phyloP scores from a whole-genome alignment of 257 asterid genomes.

The Solanum sejunctum region DNA sequence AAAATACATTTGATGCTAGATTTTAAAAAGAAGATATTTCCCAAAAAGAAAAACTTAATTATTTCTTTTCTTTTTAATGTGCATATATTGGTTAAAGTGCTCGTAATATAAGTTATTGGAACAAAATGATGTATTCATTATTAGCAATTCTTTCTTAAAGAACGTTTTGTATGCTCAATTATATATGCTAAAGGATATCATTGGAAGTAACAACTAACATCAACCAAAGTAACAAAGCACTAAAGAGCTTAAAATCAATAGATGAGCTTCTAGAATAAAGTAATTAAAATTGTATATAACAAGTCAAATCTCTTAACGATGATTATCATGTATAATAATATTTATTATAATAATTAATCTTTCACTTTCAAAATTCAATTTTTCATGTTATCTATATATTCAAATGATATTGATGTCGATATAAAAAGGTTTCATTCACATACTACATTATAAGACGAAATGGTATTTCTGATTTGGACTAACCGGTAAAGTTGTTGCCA shows the following conservation, averaged over 20 bases:
- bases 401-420: too few species aligned
- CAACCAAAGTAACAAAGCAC: background rate
- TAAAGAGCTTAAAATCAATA: background rate
- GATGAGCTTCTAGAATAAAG: background rate
- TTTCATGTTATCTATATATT: background rate
- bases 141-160: background rate
- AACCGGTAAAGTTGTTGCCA: too few species aligned
- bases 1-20: background rate
- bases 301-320: background rate
- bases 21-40: too few species aligned
- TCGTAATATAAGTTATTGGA: background rate
- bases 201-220: background rate
- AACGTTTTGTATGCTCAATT: background rate
- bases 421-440: background rate
- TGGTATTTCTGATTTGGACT: background rate
- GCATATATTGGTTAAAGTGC: background rate
- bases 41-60: too few species aligned
- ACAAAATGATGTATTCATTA: background rate
- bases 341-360: background rate
- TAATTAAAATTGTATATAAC: background rate
- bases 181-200: background rate
- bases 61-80: background rate
- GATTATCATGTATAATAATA: background rate
- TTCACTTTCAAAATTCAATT: too few species aligned
- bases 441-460: background rate